Percentiles rank a stretch among this genome's conserved stretches.
Evolutionary conservation across 345 rosid genomes (phyloP).

Genomic region (Durio zibethinus): DNA sequence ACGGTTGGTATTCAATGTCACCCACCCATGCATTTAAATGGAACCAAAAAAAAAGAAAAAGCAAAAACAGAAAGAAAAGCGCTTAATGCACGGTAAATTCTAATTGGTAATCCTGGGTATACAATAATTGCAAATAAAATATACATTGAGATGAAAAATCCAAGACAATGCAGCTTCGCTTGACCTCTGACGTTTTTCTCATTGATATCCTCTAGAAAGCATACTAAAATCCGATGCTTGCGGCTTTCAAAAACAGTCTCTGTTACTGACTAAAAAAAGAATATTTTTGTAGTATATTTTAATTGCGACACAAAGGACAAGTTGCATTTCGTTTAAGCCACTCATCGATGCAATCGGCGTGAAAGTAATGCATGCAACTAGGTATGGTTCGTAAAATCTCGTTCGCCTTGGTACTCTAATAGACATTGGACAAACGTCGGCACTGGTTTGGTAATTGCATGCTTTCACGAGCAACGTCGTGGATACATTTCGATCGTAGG

Average conservation of each 20-base stretch:
- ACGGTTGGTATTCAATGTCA: too few species aligned
- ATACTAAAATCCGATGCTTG: not conserved
- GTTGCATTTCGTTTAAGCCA: too few species aligned
- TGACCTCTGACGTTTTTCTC: not conserved
- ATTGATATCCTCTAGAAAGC: not conserved
- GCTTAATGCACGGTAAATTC: not conserved
- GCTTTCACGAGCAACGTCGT: not conserved
- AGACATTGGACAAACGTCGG: not conserved
- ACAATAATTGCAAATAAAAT: not conserved
- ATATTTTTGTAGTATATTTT: too few species aligned
- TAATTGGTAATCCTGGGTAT: not conserved
- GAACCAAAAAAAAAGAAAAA: not conserved
- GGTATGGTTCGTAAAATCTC: too few species aligned
- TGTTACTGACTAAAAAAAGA: not conserved
- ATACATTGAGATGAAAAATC: not conserved
- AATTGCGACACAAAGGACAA: too few species aligned
- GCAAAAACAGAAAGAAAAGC: not conserved
- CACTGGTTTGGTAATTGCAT: not conserved
- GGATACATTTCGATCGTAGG: not conserved
- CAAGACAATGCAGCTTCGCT: not conserved
- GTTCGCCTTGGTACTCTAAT: not conserved
- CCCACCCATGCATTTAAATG: not conserved
- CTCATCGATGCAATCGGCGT: too few species aligned
- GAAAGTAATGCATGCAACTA: too few species aligned
- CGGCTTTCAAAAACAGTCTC: not conserved